These are phyloP conservation scores for Astragalus membranaceus DNA, from an alignment of 306 rosid species.

Conservation along the genomic window DNA sequence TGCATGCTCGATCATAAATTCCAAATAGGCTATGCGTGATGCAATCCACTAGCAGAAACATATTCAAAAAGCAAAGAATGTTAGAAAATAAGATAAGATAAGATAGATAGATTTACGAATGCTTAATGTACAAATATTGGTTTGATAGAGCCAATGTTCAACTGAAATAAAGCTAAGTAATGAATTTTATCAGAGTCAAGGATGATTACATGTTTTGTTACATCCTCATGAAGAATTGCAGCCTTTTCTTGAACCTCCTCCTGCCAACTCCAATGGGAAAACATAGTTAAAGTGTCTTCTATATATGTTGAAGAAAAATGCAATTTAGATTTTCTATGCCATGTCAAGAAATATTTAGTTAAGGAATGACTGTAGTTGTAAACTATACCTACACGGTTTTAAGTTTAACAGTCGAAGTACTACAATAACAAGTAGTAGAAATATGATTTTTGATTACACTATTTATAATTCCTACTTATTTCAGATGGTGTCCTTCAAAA, in stretches of 20 bases:
- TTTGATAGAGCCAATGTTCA: too few relatives aligned
- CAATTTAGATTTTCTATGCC: background rate
- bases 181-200: background rate
- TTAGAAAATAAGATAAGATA: background rate
- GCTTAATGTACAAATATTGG: background rate
- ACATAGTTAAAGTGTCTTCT: background rate
- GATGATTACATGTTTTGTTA: conserved; percentile 54
- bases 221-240: conserved; percentile 43
- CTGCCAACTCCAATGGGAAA: conserved; percentile 28
- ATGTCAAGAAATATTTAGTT: background rate
- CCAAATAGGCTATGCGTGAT: conserved; percentile 13
- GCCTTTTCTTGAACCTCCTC: conserved; percentile 70
- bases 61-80: background rate
- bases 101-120: background rate
- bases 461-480: background rate
- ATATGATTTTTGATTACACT: background rate
- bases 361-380: background rate
- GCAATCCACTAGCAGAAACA: conserved; percentile 24
- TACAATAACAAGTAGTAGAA: background rate
- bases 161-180: too few relatives aligned
- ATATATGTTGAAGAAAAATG: background rate
- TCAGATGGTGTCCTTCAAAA: background rate
- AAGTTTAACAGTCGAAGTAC: background rate
- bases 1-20: conserved; percentile 25
- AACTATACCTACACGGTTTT: too few relatives aligned